These are phyloP conservation scores for Rhizoctonia solani DNA, from an alignment of 1,284 basidiomycete species.

Conservation along the genomic window DNA sequence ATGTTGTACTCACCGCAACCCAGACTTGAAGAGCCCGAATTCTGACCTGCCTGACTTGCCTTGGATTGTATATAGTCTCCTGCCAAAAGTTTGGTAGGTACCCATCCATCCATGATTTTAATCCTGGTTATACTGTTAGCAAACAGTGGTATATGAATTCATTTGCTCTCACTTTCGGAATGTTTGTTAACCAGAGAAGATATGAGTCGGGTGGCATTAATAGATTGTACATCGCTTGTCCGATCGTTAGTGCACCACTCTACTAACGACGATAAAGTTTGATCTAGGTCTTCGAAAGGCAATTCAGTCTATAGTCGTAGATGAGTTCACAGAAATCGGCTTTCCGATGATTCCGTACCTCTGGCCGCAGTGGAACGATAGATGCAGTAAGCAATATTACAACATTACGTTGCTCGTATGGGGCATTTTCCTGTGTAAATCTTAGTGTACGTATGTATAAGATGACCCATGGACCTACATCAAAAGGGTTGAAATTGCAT, in stretches of 20 bases:
- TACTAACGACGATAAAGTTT: conserved; percentile 59
- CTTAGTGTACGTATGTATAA: conserved; percentile 9
- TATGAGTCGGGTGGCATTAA: conserved; percentile 63
- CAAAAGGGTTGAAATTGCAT: conserved; percentile 47
- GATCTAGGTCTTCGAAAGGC: conserved; percentile 53
- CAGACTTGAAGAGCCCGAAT: conserved; percentile 61
- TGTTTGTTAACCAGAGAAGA: conserved; percentile 78
- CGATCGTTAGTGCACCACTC: conserved; percentile 60
- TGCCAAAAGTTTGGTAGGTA: conserved; percentile 37
- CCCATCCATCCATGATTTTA: conserved; percentile 41
- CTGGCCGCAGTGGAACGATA: conserved; percentile 63
- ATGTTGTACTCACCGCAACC: conserved; percentile 62
- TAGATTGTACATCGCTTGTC: conserved; percentile 60
- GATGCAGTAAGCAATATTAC: conserved; percentile 69
- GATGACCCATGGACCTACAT: conserved; percentile 45
- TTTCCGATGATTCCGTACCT: conserved; percentile 51
- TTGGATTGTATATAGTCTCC: conserved; percentile 14
- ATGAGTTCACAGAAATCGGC: neutral
- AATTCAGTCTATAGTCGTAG: conserved; percentile 52
- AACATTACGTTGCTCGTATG: conserved; percentile 60
- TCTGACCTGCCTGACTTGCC: conserved; percentile 33
- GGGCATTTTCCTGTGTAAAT: conserved; percentile 51
- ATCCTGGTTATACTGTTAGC: neutral
- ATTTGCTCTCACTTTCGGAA: conserved; percentile 62
- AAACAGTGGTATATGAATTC: neutral